These are phyloP conservation scores for Globisporangium uncinulatum DNA, from an alignment of 352 stramenopile genomes.

Conservation along the genomic window DNA sequence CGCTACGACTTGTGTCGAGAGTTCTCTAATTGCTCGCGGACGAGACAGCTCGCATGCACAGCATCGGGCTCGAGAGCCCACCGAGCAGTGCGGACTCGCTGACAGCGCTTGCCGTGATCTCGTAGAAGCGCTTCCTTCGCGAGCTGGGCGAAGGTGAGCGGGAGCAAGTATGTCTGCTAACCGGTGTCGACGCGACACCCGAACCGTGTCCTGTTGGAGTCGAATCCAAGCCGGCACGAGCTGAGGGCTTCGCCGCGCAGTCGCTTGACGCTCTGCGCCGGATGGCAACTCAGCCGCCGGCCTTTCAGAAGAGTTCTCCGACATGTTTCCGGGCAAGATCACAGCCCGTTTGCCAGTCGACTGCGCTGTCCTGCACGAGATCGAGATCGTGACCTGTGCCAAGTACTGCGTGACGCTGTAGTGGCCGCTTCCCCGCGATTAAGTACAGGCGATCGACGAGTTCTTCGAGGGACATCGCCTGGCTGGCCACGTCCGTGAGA, in stretches of 20 bases:
- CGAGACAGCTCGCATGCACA: background rate
- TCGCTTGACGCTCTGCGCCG: constrained; percentile 6
- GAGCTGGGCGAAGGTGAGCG: constrained; percentile 15
- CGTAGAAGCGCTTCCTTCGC: constrained; percentile 3
- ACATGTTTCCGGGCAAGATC: constrained; percentile 20
- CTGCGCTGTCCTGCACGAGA: constrained; percentile 19
- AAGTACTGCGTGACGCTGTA: constrained; percentile 26
- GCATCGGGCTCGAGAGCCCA: background rate
- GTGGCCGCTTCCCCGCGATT: constrained; percentile 19
- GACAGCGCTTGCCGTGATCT: background rate
- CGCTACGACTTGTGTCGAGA: background rate
- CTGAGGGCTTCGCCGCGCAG: constrained; percentile 14
- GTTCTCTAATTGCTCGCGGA: background rate
- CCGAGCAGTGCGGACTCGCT: background rate
- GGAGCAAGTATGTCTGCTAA: constrained; percentile 13
- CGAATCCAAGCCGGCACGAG: constrained; percentile 9
- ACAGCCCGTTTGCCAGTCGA: constrained; percentile 6
- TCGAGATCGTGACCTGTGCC: constrained; percentile 15
- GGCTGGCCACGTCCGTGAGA: constrained; percentile 14
- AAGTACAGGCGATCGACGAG: constrained; percentile 16
- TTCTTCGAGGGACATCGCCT: constrained; percentile 17
- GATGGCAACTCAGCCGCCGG: background rate
- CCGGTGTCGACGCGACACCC: background rate
- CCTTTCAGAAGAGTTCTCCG: background rate
- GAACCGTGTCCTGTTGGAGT: constrained; percentile 10